phyloP scores from a whole-genome alignment of 306 rosid genomes.

The Astragalus glycyphyllos region DNA sequence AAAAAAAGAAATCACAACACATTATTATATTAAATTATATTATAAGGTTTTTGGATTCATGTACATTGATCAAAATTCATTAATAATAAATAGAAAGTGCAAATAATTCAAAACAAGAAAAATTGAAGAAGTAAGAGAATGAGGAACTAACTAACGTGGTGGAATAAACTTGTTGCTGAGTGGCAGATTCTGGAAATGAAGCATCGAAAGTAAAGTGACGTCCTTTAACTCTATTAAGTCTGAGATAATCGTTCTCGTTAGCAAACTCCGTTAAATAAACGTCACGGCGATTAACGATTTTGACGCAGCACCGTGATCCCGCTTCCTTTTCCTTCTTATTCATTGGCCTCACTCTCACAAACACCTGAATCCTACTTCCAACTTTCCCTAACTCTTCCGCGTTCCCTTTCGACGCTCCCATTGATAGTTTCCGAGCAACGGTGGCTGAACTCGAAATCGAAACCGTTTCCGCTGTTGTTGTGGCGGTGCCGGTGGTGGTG shows the following conservation, averaged over 20 bases:
- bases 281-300: conserved; percentile 73
- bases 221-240: conserved; percentile 87
- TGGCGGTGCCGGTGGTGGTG: background rate
- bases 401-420: conserved; percentile 58
- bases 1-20: background rate
- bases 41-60: too few species aligned
- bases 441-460: conserved; percentile 15
- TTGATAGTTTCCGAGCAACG: conserved; percentile 75
- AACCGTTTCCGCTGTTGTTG: background rate
- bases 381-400: conserved; percentile 20
- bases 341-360: conserved; percentile 94
- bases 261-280: conserved; percentile 85
- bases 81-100: background rate
- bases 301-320: conserved; percentile 79
- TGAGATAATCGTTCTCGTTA: conserved; percentile 74
- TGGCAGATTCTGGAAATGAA: conserved; percentile 70
- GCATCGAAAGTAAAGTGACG: conserved; percentile 83
- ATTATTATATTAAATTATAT: background rate
- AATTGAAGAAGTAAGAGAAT: background rate
- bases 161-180: conserved; percentile 85
- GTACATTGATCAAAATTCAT: too few species aligned
- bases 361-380: conserved; percentile 76
- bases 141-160: conserved; percentile 68
- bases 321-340: conserved; percentile 78
- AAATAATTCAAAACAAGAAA: background rate